Evolutionary conservation across 768 basidiomycete species (phyloP), one percentile per base, ranked within the genome.

Genomic region (Hericium rajendrae): DNA sequence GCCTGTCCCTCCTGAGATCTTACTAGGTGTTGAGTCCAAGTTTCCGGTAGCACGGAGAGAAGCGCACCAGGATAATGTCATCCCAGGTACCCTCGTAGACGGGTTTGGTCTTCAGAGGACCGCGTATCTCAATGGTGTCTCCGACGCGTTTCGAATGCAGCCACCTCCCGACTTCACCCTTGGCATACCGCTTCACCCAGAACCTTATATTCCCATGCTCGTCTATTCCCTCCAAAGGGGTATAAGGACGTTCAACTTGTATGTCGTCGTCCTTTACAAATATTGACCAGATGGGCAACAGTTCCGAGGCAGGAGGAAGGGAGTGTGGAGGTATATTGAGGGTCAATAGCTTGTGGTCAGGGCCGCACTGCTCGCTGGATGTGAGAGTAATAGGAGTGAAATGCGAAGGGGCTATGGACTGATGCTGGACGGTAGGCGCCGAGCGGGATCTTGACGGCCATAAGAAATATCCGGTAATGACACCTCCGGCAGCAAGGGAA

Each of bases 1-100:
- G 28, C 91, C 91, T 4, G 91, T 93, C 26, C 91, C 91, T 39
- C 91, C 91, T 48, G 89, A 91, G 55, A 93, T 84, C 91, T 93
- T 43, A 10, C 5, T 51, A 38, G 55, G 10, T 8, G 26, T 57
- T 48, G n/a, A 32, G 13, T 22, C 9, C 32, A n/a, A 56, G 53
- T 15, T 38, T 10, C 46, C 13, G 26, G 38, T 38, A 53, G 20
- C 50, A 49, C 6, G 40, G 6, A 20, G 48, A 38, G 57, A 6
- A 2, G 55, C 77, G 46, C 66, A 85, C 91, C 86, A 93, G 82
- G 15, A 93, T 72, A 51, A 93, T 70, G 59, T 93, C 84, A 64
- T 93, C 91, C 86, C 86, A 91, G 4, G 77, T 73, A 38, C 72
- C 74, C 69, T 80, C 79, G 22, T 73, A 68, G 73, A 73, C 77